These are phyloP conservation scores for Holtermanniella nyarrowii DNA, from an alignment of 768 basidiomycete genomes.

Conservation along the genomic window DNA sequence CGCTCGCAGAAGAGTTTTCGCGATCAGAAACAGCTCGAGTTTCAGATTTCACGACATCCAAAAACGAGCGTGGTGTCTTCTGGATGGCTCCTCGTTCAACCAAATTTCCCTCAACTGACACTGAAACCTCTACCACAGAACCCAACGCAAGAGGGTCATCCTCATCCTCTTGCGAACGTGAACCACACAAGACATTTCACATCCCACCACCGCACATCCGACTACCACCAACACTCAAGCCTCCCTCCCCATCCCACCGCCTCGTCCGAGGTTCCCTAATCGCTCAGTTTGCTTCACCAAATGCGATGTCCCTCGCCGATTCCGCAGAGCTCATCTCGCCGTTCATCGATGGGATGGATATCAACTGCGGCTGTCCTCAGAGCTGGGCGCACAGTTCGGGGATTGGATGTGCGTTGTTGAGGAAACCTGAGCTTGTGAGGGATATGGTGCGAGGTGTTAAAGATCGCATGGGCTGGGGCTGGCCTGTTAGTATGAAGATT, in stretches of 20 bases:
- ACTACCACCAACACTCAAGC: constrained; percentile 15
- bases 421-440: constrained; percentile 45
- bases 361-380: constrained; percentile 48
- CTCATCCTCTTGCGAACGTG: background rate
- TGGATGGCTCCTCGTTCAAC: constrained; percentile 31
- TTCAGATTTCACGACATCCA: constrained; percentile 44
- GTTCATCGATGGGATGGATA: constrained; percentile 46
- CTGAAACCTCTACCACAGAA: background rate
- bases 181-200: constrained; percentile 5
- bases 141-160: constrained; percentile 1
- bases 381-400: constrained; percentile 45
- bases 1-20: constrained; percentile 45
- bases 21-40: constrained; percentile 43
- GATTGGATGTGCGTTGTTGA: constrained; percentile 45
- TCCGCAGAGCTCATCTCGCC: constrained; percentile 44
- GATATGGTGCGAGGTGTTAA: constrained; percentile 45
- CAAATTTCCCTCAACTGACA: background rate
- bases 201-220: constrained; percentile 9
- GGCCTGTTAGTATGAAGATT: constrained; percentile 47
- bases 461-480: constrained; percentile 43
- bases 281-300: constrained; percentile 46
- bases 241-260: constrained; percentile 19
- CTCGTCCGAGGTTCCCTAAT: constrained; percentile 43
- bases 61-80: constrained; percentile 44
- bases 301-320: constrained; percentile 43